Evolutionary conservation across 306 rosid species (phyloP).

Genomic region (Gastrolobium bilobum): DNA sequence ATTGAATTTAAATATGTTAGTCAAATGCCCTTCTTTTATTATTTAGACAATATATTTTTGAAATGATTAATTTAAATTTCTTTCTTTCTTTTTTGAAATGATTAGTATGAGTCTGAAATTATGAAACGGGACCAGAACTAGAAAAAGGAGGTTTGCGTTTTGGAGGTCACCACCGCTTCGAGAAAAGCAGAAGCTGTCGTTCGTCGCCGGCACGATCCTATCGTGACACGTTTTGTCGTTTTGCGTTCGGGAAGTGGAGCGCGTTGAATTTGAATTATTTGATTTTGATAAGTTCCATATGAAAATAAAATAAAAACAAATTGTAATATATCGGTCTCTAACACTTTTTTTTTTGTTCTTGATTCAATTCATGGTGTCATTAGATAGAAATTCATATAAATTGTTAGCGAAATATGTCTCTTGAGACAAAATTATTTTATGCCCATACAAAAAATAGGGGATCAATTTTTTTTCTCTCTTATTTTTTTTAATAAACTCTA

Average conservation of each 20-base stretch:
- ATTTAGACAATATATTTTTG: no score
- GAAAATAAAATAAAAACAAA: background rate
- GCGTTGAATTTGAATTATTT: no score
- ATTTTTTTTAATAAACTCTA: no score
- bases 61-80: no score
- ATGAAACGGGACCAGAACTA: constrained; percentile 47
- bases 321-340: background rate
- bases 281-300: background rate
- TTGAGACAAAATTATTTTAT: no score
- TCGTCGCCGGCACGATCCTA: constrained; percentile 58
- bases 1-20: no score
- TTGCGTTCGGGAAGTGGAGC: background rate
- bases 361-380: background rate
- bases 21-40: no score
- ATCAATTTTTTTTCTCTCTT: no score
- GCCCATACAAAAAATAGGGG: no score
- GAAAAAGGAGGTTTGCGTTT: constrained; percentile 25
- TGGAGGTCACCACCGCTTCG: background rate
- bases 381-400: background rate
- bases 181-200: constrained; percentile 24
- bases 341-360: background rate
- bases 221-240: constrained; percentile 41
- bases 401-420: no score
- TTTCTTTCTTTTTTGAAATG: constrained; percentile 26
- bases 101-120: constrained; percentile 24